These are phyloP conservation scores for Fusarium sp. DNA, from an alignment of 2,329 filamentous ascomycete species.

Conservation along the genomic window DNA sequence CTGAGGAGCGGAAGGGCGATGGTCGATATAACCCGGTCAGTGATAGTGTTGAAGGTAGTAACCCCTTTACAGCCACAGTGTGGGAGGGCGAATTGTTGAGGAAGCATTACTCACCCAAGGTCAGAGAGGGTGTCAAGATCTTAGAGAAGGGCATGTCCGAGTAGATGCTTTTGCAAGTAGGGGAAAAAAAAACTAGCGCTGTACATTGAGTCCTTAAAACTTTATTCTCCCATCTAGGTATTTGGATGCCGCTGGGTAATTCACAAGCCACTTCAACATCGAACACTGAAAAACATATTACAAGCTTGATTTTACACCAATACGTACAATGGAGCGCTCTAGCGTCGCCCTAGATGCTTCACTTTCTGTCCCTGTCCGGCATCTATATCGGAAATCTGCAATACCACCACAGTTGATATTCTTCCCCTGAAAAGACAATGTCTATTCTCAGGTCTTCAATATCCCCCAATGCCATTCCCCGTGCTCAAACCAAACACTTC, in stretches of 20 bases:
- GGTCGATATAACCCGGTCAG: constrained; percentile 83
- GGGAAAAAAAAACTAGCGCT: constrained; percentile 12
- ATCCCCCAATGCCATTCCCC: background rate
- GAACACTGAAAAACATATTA: background rate
- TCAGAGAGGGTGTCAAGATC: constrained; percentile 79
- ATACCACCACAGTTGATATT: background rate
- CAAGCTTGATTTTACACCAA: constrained; percentile 5
- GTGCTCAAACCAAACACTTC: background rate
- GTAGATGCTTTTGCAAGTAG: constrained; percentile 35
- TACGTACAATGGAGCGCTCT: constrained; percentile 7
- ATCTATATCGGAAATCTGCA: background rate
- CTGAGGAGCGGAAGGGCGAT: constrained; percentile 92
- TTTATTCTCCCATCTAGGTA: background rate
- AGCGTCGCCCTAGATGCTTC: background rate
- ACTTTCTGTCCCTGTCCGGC: background rate
- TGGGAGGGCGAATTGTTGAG: constrained; percentile 94
- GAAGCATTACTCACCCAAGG: constrained; percentile 87
- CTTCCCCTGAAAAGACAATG: background rate
- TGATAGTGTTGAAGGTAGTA: constrained; percentile 83
- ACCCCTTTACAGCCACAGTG: constrained; percentile 89
- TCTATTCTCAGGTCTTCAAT: background rate
- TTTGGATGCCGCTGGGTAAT: background rate
- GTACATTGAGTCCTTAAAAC: background rate
- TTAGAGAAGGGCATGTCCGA: constrained; percentile 74
- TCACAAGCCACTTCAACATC: background rate